Evolutionary conservation across 371 early-diverging fungal genomes (phyloP).

Genomic region (Basidiobolus meristosporus): DNA sequence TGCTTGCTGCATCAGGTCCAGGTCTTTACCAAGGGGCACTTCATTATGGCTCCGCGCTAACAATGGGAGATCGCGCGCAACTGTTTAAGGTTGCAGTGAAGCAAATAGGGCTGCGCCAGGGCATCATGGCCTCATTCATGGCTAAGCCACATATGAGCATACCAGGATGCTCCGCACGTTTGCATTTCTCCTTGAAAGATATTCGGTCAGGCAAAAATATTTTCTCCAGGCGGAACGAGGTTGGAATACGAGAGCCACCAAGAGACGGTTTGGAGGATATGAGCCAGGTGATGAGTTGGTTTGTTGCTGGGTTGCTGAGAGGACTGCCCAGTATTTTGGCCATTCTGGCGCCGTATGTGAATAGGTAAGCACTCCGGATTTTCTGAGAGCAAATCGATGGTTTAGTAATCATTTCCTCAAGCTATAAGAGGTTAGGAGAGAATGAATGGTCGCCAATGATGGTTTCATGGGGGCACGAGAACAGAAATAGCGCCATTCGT

Average conservation of each 20-base stretch:
- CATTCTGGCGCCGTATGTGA: constrained; percentile 61
- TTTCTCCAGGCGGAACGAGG: constrained; percentile 29
- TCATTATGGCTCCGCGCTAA: constrained; percentile 33
- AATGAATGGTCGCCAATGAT: constrained; percentile 76
- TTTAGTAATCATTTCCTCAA: constrained; percentile 5
- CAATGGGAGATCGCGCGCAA: constrained; percentile 51
- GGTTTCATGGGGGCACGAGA: constrained; percentile 63
- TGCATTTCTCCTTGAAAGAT: constrained; percentile 50
- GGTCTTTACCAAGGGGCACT: constrained; percentile 75
- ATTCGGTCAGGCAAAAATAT: constrained; percentile 19
- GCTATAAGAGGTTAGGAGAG: constrained; percentile 68
- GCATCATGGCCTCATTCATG: constrained; percentile 67
- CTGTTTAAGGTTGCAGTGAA: constrained; percentile 66
- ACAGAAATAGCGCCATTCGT: constrained; percentile 53
- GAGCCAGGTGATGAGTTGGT: constrained; percentile 30
- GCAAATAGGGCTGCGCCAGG: constrained; percentile 44
- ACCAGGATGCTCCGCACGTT: constrained; percentile 71
- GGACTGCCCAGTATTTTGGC: constrained; percentile 59
- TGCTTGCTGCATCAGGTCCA: constrained; percentile 21
- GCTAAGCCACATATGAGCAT: constrained; percentile 55
- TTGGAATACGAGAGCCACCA: background rate
- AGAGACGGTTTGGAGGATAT: constrained; percentile 4
- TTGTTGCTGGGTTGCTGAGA: constrained; percentile 52
- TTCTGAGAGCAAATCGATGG: background rate
- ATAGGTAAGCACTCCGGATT: constrained; percentile 19